Evolutionary conservation across 192 early-diverging fungal species (phyloP), one percentile per base, ranked within the genome.

Genomic region (Entophlyctis helioformis): DNA sequence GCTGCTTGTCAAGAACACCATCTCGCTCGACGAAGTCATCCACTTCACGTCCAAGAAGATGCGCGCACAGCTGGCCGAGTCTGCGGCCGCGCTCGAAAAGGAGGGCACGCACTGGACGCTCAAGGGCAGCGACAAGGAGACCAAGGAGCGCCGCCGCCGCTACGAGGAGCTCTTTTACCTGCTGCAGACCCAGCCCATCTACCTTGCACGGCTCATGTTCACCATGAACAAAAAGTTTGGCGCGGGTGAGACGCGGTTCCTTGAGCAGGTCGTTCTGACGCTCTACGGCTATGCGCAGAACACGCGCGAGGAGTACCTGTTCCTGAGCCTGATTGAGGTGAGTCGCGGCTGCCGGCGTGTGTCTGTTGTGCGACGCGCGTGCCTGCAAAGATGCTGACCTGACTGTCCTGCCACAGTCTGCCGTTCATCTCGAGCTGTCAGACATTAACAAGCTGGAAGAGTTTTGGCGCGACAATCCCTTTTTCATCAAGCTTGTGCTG

Each of bases 241-340:
- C 18, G 80, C 82, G 1, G 73, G 57, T 41, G 64, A 71, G 11
- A 83, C 80, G 36, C 86, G 85, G 66, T 77, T 91, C 38, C 75
- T 96, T 16, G 94, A 98, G 57, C 74, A 83, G 8, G 81, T 86
- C 0, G 89, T 94, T 8, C 60, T 99, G 43, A 84, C 92, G 15
- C 58, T 99, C 41, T 99, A 86, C 66, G 91, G 93, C 3, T 99
- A 94, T 69, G 94, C 92, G 0, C 95, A 96, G 57, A 93, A 97
- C 58, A 74, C 80, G 18, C 72, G 94, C 31, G 96, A 98, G 48
- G 96, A 99, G 65, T 99, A 90, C 51, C 57, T 99, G 29, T 63
- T 98, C 55, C 78, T 99, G 37, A 89, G 87, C 59, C 61, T 99
- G 29, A 92, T 97, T 58, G 86, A 91, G 64, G 80, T 83, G 11